Percentiles rank a stretch among this genome's conserved stretches.
Conservation (phyloP, 768 basidiomycete genomes). For the Gyrodon lividus region DNA sequence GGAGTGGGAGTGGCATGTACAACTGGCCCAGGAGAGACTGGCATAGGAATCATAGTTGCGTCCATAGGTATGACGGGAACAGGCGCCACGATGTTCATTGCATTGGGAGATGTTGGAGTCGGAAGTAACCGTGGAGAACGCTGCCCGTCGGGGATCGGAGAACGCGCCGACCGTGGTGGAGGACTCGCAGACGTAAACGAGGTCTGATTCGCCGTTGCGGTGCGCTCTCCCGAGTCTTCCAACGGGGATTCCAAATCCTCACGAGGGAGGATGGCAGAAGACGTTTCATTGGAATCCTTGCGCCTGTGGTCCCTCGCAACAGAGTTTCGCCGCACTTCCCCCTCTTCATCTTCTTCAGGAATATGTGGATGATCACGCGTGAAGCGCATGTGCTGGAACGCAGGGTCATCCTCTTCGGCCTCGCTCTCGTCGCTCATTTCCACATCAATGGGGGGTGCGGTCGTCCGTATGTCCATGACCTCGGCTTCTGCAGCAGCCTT, state of each 20-base stretch:
- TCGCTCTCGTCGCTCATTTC: constrained; percentile 83
- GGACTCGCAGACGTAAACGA: constrained; percentile 14
- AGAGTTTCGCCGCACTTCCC: constrained; percentile 31
- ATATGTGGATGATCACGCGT: constrained; percentile 58
- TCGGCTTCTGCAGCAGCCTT: constrained; percentile 41
- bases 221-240: constrained; percentile 13
- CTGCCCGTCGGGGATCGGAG: constrained; percentile 15
- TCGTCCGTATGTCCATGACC: constrained; percentile 41
- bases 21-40: constrained; percentile 21
- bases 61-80: constrained; percentile 22
- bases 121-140: constrained; percentile 25
- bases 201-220: constrained; percentile 15
- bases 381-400: constrained; percentile 33
- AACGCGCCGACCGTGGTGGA: constrained; percentile 19
- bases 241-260: constrained; percentile 9
- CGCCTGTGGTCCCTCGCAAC: constrained; percentile 23
- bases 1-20: constrained; percentile 24
- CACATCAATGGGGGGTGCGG: constrained; percentile 66
- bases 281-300: constrained; percentile 19
- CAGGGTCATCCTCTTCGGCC: constrained; percentile 53
- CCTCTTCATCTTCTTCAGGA: constrained; percentile 69
- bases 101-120: constrained; percentile 27
- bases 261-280: constrained; percentile 37
- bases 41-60: constrained; percentile 19
- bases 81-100: constrained; percentile 22